These are phyloP conservation scores for Myxozyma melibiosi DNA, from an alignment of 805 yeast species.

Conservation along the genomic window DNA sequence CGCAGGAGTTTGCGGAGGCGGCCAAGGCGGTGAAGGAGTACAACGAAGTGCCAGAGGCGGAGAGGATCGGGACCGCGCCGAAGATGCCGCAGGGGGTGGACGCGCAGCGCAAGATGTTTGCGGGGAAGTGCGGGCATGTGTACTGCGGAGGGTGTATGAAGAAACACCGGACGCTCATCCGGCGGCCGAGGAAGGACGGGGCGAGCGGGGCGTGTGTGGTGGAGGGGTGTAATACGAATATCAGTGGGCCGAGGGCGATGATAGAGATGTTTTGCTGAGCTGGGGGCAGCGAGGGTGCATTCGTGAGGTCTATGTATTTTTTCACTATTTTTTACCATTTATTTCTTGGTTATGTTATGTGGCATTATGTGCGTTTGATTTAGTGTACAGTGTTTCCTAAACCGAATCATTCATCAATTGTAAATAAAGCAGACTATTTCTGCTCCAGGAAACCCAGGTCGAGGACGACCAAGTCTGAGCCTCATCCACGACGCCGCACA, in stretches of 20 bases:
- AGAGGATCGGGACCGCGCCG: not conserved
- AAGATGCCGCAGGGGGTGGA: not conserved
- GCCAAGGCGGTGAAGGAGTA: slow-evolving; percentile 3
- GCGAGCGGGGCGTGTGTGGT: slow-evolving; percentile 17
- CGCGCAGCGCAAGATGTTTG: slow-evolving; percentile 21
- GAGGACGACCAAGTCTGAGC: no score
- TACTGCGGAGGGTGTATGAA: slow-evolving; percentile 32
- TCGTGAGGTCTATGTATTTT: no score
- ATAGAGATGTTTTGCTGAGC: slow-evolving; percentile 20
- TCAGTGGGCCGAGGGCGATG: slow-evolving; percentile 28
- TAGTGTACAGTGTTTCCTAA: no score
- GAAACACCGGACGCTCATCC: slow-evolving; percentile 7
- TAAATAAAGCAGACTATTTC: no score
- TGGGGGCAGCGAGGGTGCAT: no score
- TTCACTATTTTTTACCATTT: not conserved
- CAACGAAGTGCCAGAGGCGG: not conserved
- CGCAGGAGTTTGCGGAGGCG: not conserved
- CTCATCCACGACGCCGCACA: no score
- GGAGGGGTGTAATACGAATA: slow-evolving; percentile 19
- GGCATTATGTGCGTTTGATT: no score
- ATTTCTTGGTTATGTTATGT: not conserved
- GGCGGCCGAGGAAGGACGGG: slow-evolving; percentile 12
- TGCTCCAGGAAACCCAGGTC: no score
- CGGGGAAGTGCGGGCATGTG: slow-evolving; percentile 31
- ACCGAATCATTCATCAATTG: no score